Percentiles rank a stretch among this genome's conserved stretches.
Conservation (phyloP, 768 basidiomycete species). For the Cubamyces sp. region DNA sequence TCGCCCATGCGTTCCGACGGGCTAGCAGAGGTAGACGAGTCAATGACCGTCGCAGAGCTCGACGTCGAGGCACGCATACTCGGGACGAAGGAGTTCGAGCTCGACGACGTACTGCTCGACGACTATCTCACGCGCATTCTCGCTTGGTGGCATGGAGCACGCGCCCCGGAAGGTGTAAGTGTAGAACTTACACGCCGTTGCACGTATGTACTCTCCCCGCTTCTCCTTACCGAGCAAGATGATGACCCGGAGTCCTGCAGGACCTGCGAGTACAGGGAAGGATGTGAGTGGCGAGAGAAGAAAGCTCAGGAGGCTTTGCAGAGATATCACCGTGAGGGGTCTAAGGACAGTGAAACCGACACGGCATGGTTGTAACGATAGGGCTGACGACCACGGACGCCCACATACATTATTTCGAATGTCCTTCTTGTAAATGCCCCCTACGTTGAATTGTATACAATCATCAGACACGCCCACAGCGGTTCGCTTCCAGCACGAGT, state of each 20-base stretch:
- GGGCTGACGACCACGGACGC: too few species aligned
- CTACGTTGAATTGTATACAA: too few species aligned
- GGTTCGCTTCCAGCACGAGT: too few species aligned
- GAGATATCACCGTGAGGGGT: not conserved
- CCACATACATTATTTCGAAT: too few species aligned
- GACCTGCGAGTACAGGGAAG: constrained; percentile 71
- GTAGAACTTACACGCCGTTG: constrained; percentile 64
- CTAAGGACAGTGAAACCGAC: too few species aligned
- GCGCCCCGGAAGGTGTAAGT: constrained; percentile 73
- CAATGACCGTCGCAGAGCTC: constrained; percentile 16
- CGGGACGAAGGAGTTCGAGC: constrained; percentile 62
- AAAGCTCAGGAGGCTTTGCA: constrained; percentile 49
- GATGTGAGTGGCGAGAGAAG: constrained; percentile 77
- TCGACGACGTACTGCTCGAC: constrained; percentile 58
- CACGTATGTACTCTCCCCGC: constrained; percentile 49
- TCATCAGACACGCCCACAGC: too few species aligned
- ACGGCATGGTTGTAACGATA: too few species aligned
- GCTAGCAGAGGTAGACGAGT: constrained; percentile 6
- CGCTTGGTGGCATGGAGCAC: constrained; percentile 75
- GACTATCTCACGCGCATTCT: constrained; percentile 56
- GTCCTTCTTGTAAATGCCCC: too few species aligned
- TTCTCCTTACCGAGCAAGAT: not conserved
- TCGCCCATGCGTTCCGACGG: constrained; percentile 4
- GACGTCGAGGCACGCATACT: constrained; percentile 47
- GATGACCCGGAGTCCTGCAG: constrained; percentile 37